Evolutionary conservation across 306 rosid genomes (phyloP).

Genomic region (Adenanthera pavonina): DNA sequence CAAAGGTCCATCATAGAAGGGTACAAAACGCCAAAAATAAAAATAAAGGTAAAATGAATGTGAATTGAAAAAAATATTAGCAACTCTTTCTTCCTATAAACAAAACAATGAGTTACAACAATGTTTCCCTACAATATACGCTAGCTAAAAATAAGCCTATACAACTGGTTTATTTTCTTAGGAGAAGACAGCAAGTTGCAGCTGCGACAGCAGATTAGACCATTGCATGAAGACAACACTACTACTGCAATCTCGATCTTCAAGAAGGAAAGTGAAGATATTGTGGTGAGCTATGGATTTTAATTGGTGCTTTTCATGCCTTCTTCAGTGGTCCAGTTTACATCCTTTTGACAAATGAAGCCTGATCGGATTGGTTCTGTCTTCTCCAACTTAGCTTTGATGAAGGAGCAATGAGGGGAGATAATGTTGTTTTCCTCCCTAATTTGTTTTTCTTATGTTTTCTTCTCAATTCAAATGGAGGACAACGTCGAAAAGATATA

Average conservation of each 20-base stretch:
- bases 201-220: conserved; percentile 65
- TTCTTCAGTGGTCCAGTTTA: conserved; percentile 40
- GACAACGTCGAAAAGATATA: too few relatives aligned
- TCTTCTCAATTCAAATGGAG: too few relatives aligned
- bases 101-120: not conserved
- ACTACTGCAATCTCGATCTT: conserved; percentile 44
- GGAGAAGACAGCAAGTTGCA: not conserved
- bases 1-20: not conserved
- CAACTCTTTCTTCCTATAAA: not conserved
- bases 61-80: not conserved
- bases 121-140: not conserved
- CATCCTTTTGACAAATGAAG: conserved; percentile 58
- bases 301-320: conserved; percentile 49
- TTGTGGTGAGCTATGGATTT: conserved; percentile 20
- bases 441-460: too few relatives aligned
- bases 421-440: conserved; percentile 26
- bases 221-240: conserved; percentile 54
- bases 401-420: conserved; percentile 43
- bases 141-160: not conserved
- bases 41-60: not conserved
- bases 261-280: conserved; percentile 54
- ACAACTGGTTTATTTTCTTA: not conserved
- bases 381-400: conserved; percentile 46
- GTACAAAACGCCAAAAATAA: not conserved
- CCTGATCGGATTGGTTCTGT: conserved; percentile 37